These are phyloP conservation scores for Liquidambar formosana DNA, from an alignment of 164 flowering plant genomes.

Conservation along the genomic window DNA sequence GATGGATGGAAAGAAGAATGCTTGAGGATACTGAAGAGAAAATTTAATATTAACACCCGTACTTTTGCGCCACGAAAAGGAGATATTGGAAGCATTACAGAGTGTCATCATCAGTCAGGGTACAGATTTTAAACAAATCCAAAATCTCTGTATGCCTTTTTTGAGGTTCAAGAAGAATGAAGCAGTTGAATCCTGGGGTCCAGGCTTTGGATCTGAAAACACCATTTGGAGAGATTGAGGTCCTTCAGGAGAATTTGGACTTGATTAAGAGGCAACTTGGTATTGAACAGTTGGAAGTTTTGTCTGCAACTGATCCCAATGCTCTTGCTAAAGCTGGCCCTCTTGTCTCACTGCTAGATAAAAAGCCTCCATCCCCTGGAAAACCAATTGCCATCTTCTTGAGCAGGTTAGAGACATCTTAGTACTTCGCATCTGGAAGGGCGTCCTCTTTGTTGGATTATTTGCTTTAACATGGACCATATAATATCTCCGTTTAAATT, in stretches of 20 bases:
- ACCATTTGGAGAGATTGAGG: slow-evolving; percentile 82
- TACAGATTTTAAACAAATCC: slow-evolving; percentile 56
- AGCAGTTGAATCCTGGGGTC: slow-evolving; percentile 54
- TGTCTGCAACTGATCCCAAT: slow-evolving; percentile 49
- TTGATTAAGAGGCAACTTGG: slow-evolving; percentile 75
- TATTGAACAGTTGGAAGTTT: slow-evolving; percentile 63
- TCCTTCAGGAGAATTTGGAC: too few relatives aligned
- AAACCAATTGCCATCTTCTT: slow-evolving; percentile 76
- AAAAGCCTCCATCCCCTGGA: slow-evolving; percentile 87
- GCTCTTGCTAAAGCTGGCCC: too few relatives aligned
- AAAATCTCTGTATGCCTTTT: slow-evolving; percentile 85
- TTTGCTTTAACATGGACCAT: too few relatives aligned
- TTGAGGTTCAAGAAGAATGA: slow-evolving; percentile 84
- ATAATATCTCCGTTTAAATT: too few relatives aligned
- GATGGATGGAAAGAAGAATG: too few relatives aligned
- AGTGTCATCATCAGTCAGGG: slow-evolving; percentile 43
- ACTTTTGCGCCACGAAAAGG: slow-evolving; percentile 67
- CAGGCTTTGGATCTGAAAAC: slow-evolving; percentile 76
- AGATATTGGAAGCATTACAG: slow-evolving; percentile 55
- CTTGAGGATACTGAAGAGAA: slow-evolving; percentile 58
- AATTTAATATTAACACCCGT: slow-evolving; percentile 36
- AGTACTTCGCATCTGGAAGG: too few relatives aligned
- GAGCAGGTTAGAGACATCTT: slow-evolving; percentile 11
- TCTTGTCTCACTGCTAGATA: slow-evolving; percentile 39
- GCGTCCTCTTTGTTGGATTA: too few relatives aligned